These are phyloP conservation scores for Solanum infundibuliforme DNA, from an alignment of 257 asterid species.

Conservation along the genomic window DNA sequence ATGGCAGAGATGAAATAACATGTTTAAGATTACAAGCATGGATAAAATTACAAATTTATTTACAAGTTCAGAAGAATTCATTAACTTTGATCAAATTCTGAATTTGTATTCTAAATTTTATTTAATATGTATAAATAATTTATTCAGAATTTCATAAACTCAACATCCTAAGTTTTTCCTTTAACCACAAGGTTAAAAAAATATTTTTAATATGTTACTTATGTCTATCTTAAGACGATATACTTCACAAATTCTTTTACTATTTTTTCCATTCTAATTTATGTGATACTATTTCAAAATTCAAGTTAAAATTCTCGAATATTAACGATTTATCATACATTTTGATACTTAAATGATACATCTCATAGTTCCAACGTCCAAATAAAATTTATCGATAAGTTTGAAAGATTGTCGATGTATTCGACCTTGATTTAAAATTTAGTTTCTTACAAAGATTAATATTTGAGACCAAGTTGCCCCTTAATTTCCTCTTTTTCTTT, in stretches of 20 bases:
- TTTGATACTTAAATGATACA: neutral
- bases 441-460: neutral
- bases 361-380: neutral
- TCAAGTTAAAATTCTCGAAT: neutral
- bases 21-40: neutral
- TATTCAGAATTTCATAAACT: neutral
- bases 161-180: neutral
- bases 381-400: neutral
- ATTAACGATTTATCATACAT: neutral
- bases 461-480: neutral
- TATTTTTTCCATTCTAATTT: neutral
- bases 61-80: neutral
- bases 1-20: neutral
- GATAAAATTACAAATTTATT: neutral
- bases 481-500: neutral
- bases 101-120: neutral
- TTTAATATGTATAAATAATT: neutral
- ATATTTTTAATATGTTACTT: neutral
- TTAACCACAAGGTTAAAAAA: neutral
- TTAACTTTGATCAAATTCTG: neutral
- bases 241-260: neutral
- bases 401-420: neutral
- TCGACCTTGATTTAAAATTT: neutral
- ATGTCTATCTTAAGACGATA: neutral
- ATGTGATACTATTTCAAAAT: neutral